These are phyloP conservation scores for Colletotrichum graminicola DNA, from an alignment of 2,329 filamentous ascomycete species.

Conservation along the genomic window DNA sequence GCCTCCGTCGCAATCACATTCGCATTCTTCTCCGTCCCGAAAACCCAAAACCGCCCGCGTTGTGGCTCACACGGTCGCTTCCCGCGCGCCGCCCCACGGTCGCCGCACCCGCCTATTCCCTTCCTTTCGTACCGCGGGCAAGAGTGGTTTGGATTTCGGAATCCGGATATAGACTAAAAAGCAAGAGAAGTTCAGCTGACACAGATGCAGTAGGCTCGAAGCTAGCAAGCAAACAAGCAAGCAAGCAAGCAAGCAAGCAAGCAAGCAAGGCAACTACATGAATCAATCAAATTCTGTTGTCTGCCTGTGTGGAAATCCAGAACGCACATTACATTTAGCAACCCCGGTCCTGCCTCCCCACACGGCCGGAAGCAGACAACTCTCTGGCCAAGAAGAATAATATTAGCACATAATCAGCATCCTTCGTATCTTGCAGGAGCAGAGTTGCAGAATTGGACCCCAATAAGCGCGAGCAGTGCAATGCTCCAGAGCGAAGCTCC, in stretches of 20 bases:
- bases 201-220: not conserved
- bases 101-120: slow-evolving; percentile 21
- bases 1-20: slow-evolving; percentile 3
- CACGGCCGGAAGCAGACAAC: not conserved
- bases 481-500: not conserved
- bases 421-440: not conserved
- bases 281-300: not conserved
- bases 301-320: not conserved
- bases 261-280: not conserved
- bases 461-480: not conserved
- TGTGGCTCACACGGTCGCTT: slow-evolving; percentile 5
- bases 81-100: slow-evolving; percentile 28
- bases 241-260: not conserved
- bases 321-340: not conserved
- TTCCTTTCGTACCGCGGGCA: slow-evolving; percentile 27
- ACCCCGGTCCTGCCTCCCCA: not conserved
- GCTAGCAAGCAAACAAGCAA: slow-evolving; percentile 4
- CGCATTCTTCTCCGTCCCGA: not conserved
- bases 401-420: not conserved
- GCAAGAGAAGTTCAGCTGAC: too few species aligned
- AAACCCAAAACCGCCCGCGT: not conserved
- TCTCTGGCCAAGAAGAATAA: not conserved
- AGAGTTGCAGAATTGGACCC: not conserved
- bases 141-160: not conserved
- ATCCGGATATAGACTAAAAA: too few species aligned